Base-by-base conservation (phyloP, 1,139 yeast species). In the Scheffersomyces lignicola region DNA sequence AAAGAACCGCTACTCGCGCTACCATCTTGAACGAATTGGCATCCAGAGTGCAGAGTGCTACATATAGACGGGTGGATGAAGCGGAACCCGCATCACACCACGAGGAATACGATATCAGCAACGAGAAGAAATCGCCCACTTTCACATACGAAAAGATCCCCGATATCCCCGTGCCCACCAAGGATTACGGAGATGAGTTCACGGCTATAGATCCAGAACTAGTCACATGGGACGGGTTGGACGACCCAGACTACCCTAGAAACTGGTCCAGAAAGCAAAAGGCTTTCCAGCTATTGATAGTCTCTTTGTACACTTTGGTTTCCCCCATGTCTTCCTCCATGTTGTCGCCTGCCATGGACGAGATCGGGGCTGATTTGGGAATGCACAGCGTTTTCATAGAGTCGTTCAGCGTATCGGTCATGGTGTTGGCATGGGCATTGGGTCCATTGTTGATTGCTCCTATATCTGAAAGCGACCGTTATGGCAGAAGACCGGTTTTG, bases 391-490 rank as follows among this genome's bases (percentile, higher is more conserved):
- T 51, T 1, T 61, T 72, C 3, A 55, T 77, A 2, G 54, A 67
- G 35, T 58, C 80, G 1, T 60, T 80, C 36, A 64, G 73, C 39
- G 82, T 80, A 5, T 73, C 82, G 5, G 67, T 80, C 26, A 78
- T 77, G 73, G 63, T 80, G 24, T 54, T 80, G 24, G 80, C 83
- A 12, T 79, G 83, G 81, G 83, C 83, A 1, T 40, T 79, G 3
- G 78, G 79, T 23, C 83, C 85, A 3, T 64, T 80, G 33, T 43
- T 80, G 12, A 71, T 78, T 39, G 84, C 83, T 0, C 85, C 85
- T 4, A 45, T 79, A 18, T 73, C 81, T 7, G 86, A 80, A 49
- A 64, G 76, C 41, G 78, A 68, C 44, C 47, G 43, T 7, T 49
- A 62, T 23, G 86, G 86, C 8, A 60, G 86, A 35, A 56, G 62